Evolutionary conservation across 2,329 filamentous ascomycete genomes (phyloP), one percentile per base, ranked within the genome.

Genomic region (Hymenoscyphus fraxineus): DNA sequence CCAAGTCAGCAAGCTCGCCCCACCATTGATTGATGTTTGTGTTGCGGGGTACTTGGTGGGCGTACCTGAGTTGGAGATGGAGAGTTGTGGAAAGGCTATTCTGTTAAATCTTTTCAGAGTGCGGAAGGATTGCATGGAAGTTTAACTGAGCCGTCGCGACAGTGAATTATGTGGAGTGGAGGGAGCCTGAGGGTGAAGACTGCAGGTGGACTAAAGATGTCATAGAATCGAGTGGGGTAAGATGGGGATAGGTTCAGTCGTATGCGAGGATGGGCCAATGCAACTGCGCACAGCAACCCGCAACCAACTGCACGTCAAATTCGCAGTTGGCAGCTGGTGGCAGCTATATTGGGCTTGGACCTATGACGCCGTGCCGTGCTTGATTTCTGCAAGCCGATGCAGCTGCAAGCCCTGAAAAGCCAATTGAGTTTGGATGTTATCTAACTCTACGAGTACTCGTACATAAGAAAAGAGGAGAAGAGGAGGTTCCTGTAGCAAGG

Each of bases 1-100:
- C 41, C 40, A 55, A 63, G 59, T 71, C 63, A 71, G 67, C 44
- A 59, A 61, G 39, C 15, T 27, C 60, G 44, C 59, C 54, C 67
- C 62, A 59, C 60, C 40, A 32, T 27, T 15, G 27, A 54, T 55
- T 62, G 44, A 19, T 38, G 44, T 27, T 27, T 39, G 22, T 1
- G 32, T 39, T 16, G 38, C 66, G 57, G 44, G 44, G 63, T 59
- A 39, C n/a, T 31, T n/a, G 38, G 58, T 19, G 16, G 6, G 47
- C 65, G 51, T 71, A 74, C 71, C 69, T 70, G 71, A 58, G 44
- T 65, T 61, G 19, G 69, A 58, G 61, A 70, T 68, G 19, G 57
- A 63, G 15, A 59, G 64, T 15, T 44, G 68, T 31, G 68, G 47
- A 55, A 65, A 69, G 22, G 6, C 64, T 68, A 66, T 19, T 65